Evolutionary conservation across 163 green algal genomes (phyloP), one percentile per base, ranked within the genome.

Genomic region (Volvox carteri): DNA sequence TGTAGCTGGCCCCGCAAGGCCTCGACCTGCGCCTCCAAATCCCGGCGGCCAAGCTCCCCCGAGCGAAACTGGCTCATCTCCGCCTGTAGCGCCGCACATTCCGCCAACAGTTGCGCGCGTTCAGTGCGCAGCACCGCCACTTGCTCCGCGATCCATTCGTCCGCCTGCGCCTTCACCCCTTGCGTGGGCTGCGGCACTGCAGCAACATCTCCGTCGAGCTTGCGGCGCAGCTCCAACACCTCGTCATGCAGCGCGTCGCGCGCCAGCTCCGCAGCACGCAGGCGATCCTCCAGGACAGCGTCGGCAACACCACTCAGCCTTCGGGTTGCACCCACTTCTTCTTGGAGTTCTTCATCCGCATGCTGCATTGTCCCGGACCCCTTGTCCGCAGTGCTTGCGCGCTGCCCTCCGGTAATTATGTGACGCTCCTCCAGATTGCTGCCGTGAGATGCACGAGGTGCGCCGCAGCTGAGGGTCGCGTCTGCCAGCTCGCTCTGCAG

Each of bases 1-100:
- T 42, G 11, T 67, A 88, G 50, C 83, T 81, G 77, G 21, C 67
- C 23, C 25, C 35, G 50, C 68, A 88, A 28, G 19, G 25, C 68
- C 28, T 78, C 37, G 9, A 58, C 33, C 33, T 30, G 83, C 23
- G 50, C 68, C 23, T 23, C 35, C 35, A 18, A n/a, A 30, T 19
- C 50, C 48, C 50, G 30, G 23, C 39, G 25, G 23, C 25, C 28
- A n/a, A 25, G 25, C 33, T 44, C 25, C 2, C 23, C 44, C 41
- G 73, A 46, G 7, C 73, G 73, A 8, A 35, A 7, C 6, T 37
- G 48, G 1, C 72, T 46, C 23, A 87, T 5, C 46, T 79, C 81
- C 0, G 33, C 25, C 39, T 81, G 48, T 2, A 88, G 67, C 6
- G 62, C 33, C 19, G 35, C 28, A 21, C 46, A 70, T 12, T 88